Conservation (phyloP, 176 grass and related monocot genomes). For the Zoysia pacifica region DNA sequence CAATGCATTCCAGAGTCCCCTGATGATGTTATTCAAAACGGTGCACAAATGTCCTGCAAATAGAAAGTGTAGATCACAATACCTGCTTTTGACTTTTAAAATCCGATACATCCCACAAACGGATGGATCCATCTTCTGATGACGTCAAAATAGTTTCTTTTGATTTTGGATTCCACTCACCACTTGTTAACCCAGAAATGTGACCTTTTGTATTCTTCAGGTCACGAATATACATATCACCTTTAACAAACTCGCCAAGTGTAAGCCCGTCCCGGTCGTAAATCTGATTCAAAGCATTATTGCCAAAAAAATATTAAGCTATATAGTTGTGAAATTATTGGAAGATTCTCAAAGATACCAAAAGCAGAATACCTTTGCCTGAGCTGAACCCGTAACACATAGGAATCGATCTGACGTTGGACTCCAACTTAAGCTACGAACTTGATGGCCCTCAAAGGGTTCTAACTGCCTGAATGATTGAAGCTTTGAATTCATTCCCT, state of each 20-base stretch:
- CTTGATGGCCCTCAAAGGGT: slow-evolving; percentile 96
- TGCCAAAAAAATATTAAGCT: slow-evolving; percentile 27
- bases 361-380: slow-evolving; percentile 79
- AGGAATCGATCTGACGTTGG: slow-evolving; percentile 89
- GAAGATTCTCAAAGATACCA: slow-evolving; percentile 15
- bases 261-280: slow-evolving; percentile 94
- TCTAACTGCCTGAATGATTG: slow-evolving; percentile 95
- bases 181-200: slow-evolving; percentile 88
- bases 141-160: slow-evolving; percentile 93
- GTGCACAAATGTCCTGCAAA: neutral
- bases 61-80: slow-evolving; percentile 14
- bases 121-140: slow-evolving; percentile 97
- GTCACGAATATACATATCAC: slow-evolving; percentile 99
- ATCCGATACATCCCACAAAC: slow-evolving; percentile 90
- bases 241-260: slow-evolving; percentile 91
- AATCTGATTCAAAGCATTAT: slow-evolving; percentile 62
- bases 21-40: neutral
- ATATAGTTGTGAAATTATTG: neutral
- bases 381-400: slow-evolving; percentile 92
- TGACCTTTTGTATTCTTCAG: slow-evolving; percentile 98
- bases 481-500: slow-evolving; percentile 97
- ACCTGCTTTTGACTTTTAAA: slow-evolving; percentile 99
- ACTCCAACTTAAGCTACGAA: slow-evolving; percentile 96
- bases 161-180: slow-evolving; percentile 99
- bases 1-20: slow-evolving; percentile 14